phyloP scores from a whole-genome alignment of 2,329 filamentous ascomycete genomes.

The Parafenestella ontariensis region DNA sequence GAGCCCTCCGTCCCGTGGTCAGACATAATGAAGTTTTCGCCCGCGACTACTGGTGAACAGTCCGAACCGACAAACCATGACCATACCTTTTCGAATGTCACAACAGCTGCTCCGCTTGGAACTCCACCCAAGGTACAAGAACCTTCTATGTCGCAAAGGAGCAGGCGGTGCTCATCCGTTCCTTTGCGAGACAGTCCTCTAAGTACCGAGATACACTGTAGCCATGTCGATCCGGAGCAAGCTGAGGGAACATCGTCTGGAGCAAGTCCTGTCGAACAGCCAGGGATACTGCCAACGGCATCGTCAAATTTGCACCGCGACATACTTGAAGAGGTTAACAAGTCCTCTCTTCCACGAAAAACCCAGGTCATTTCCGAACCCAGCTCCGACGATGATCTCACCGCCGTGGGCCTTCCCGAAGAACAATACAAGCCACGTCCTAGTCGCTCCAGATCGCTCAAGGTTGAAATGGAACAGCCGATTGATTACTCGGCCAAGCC shows the following conservation, averaged over 20 bases:
- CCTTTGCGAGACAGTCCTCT: constrained; percentile 9
- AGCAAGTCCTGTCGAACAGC: too few species aligned
- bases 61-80: constrained; percentile 13
- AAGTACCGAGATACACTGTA: constrained; percentile 1
- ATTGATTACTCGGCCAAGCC: constrained; percentile 41
- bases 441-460: constrained; percentile 46
- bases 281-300: neutral
- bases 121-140: neutral
- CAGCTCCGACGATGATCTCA: constrained; percentile 35
- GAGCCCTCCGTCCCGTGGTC: constrained; percentile 48
- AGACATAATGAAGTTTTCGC: constrained; percentile 39
- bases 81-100: neutral
- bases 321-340: neutral
- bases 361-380: neutral
- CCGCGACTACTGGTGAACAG: constrained; percentile 16
- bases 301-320: neutral
- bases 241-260: neutral
- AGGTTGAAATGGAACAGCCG: constrained; percentile 21
- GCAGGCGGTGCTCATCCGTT: constrained; percentile 7
- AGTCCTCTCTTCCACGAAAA: constrained; percentile 7
- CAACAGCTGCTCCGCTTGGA: neutral
- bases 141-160: constrained; percentile 7
- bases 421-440: constrained; percentile 48
- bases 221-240: neutral
- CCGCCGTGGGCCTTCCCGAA: constrained; percentile 31